phyloP scores from a whole-genome alignment of 148 eudicot species.

The Rhododendron kiyosumense region DNA sequence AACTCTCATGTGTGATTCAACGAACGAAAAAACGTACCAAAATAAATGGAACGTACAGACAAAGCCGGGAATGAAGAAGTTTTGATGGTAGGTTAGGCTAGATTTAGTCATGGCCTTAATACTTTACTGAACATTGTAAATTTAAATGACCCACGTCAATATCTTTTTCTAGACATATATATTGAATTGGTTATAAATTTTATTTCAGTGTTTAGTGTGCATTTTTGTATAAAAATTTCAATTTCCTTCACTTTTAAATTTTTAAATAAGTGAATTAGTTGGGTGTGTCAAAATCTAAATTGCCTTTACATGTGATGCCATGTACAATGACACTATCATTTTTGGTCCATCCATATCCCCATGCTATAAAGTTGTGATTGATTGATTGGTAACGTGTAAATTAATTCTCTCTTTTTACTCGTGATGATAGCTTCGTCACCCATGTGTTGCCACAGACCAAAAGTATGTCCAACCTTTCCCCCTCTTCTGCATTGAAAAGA shows the following conservation, averaged over 20 bases:
- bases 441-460: slow-evolving; percentile 16
- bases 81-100: background rate
- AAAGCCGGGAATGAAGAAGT: background rate
- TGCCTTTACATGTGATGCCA: background rate
- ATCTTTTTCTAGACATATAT: background rate
- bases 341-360: background rate
- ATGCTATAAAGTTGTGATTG: background rate
- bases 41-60: no score
- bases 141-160: background rate
- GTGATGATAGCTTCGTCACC: slow-evolving; percentile 8
- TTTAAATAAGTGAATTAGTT: background rate
- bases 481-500: background rate
- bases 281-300: background rate
- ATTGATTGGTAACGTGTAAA: background rate
- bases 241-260: background rate
- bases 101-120: background rate
- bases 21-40: background rate
- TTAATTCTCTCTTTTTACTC: background rate
- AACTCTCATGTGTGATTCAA: background rate
- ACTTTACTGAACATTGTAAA: background rate
- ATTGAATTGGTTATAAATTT: background rate
- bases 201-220: no score
- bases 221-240: no score
- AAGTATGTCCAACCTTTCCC: background rate
- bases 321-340: background rate